Base-by-base conservation (phyloP, 2,329 filamentous ascomycete species). In the Sphaerulina vaccinii region DNA sequence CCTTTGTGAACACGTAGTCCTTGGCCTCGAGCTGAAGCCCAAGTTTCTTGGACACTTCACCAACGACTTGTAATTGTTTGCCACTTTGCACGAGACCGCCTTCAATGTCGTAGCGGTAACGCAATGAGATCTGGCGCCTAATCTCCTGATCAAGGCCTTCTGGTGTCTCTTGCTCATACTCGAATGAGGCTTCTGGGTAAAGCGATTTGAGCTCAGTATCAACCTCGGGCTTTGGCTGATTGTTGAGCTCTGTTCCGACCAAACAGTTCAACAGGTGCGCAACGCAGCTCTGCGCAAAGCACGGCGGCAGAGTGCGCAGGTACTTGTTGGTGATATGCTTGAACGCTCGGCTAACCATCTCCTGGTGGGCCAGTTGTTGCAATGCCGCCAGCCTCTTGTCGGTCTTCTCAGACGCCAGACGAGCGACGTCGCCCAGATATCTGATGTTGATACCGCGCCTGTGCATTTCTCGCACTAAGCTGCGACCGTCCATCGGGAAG, bases 401-500 rank as follows among this genome's bases (percentile, higher is more conserved):
- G 54, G 80, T 75, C 59, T 82, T 81, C 62, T 66, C 65, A 5
- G 69, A 69, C 56, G 70, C 69, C 33, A 86, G 83, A 45, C 88
- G 78, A 10, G 89, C 87, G 56, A 99, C 73, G 71, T 85, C 87
- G 60, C 93, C 93, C n/a, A 97, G 80, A 70, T 99, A 99, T 65
- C 95, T 84, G 57, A 97, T 81, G 75, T 99, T 99, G 76, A 99
- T 91, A 73, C 93, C 93, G 36, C 92, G 88, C 79, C 96, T 96
- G 77, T 99, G 93, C 67, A 99, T 79, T 45, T 96, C 81, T 59
- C 85, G 84, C 64, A 87, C 89, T 52, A 99, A 78, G 16, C 92
- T 96, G 65, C 88, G 83, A n/a, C 93, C 93, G 64, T 99, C 95
- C 90, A 97, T 96, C 10, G 93, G 93, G 76, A 97, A 97, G 64